Conservation (phyloP, 2,329 filamentous ascomycete species). For the Raffaelea ambrosiae region DNA sequence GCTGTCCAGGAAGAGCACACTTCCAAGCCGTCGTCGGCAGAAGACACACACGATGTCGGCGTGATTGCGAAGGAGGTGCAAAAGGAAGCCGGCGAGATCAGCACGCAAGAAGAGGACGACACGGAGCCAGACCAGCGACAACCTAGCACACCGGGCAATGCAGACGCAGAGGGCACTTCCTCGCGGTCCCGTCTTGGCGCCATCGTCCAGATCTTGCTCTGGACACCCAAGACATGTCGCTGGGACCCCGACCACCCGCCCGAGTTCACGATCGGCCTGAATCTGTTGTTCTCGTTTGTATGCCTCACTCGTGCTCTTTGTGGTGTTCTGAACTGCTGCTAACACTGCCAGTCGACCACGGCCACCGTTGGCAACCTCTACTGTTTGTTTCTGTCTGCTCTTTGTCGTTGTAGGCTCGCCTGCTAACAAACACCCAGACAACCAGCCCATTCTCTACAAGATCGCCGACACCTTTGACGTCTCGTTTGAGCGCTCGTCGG, state of each 20-base stretch:
- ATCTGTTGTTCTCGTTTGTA: slow-evolving; percentile 61
- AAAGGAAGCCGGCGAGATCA: too few species aligned
- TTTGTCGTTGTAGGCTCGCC: background rate
- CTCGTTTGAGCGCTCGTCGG: slow-evolving; percentile 56
- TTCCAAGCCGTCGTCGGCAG: too few species aligned
- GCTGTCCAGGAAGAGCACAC: too few species aligned
- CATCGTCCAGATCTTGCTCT: background rate
- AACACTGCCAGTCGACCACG: slow-evolving; percentile 34
- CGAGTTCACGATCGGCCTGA: slow-evolving; percentile 58
- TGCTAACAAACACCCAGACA: slow-evolving; percentile 38
- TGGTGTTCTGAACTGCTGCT: background rate
- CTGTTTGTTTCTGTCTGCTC: slow-evolving; percentile 9
- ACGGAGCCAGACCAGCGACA: too few species aligned
- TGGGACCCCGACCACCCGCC: slow-evolving; percentile 60
- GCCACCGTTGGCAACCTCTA: slow-evolving; percentile 76
- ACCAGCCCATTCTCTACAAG: slow-evolving; percentile 69
- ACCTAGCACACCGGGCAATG: too few species aligned
- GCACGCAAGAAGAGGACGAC: too few species aligned
- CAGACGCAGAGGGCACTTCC: too few species aligned
- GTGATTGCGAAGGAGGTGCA: too few species aligned
- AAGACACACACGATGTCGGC: too few species aligned
- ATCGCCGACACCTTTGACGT: slow-evolving; percentile 64
- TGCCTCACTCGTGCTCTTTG: background rate
- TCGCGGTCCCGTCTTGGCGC: too few species aligned
- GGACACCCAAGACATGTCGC: slow-evolving; percentile 51